Evolutionary conservation across 148 eudicot species (phyloP).

Genomic region (Amaranthus hypochondriacus): DNA sequence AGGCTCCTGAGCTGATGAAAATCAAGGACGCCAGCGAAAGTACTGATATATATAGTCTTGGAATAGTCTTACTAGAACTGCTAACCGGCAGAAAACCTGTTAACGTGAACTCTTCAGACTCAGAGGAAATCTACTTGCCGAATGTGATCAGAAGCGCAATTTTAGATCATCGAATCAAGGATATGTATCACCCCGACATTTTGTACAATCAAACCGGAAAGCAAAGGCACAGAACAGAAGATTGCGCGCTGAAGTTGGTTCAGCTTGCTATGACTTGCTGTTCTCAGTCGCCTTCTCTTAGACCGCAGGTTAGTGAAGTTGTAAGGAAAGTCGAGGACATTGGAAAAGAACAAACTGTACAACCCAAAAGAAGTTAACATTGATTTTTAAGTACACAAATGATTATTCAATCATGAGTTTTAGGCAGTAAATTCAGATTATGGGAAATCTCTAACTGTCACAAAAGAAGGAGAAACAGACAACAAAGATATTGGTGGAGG

Average conservation of each 20-base stretch:
- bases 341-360: conserved; percentile 28
- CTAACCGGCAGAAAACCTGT: conserved; percentile 48
- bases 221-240: conserved; percentile 43
- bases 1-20: conserved; percentile 87
- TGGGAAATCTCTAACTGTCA: not conserved
- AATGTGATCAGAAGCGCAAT: conserved; percentile 33
- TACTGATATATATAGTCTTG: conserved; percentile 73
- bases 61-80: conserved; percentile 74
- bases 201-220: conserved; percentile 31
- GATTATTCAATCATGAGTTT: conserved; percentile 10
- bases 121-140: conserved; percentile 32
- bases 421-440: not conserved
- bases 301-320: conserved; percentile 66
- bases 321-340: conserved; percentile 70
- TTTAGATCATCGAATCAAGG: conserved; percentile 36
- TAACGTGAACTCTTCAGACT: conserved; percentile 17
- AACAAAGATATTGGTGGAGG: conserved; percentile 6
- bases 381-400: not conserved
- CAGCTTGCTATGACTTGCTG: conserved; percentile 90
- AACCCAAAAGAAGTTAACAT: conserved; percentile 10
- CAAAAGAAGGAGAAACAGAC: not conserved
- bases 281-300: conserved; percentile 71
- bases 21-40: conserved; percentile 56
- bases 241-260: conserved; percentile 50
- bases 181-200: conserved; percentile 38